Conservation (phyloP, 345 rosid genomes). For the Acer yangbiense region DNA sequence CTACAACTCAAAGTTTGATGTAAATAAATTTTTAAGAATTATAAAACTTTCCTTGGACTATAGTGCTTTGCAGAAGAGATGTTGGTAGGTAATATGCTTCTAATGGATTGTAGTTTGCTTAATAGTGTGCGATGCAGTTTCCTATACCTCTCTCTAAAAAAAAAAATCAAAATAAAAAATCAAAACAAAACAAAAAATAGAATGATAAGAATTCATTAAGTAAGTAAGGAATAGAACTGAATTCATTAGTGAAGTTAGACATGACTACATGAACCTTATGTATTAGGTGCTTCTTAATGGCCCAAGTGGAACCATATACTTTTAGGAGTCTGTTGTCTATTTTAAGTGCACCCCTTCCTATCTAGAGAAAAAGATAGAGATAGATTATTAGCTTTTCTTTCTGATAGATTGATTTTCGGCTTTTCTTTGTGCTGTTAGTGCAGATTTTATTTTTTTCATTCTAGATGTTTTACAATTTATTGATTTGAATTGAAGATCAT, state of each 20-base stretch:
- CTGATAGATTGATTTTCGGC: background rate
- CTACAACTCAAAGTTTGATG: background rate
- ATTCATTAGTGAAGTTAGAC: background rate
- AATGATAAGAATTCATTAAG: background rate
- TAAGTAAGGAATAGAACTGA: background rate
- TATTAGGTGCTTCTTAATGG: background rate
- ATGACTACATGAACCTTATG: background rate
- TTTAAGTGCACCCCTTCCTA: background rate
- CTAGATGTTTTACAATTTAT: background rate
- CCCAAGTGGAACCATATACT: background rate
- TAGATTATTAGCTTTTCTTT: background rate
- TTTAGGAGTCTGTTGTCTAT: background rate
- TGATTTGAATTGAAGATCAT: conserved; percentile 60
- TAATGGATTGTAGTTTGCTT: background rate
- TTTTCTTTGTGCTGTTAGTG: background rate
- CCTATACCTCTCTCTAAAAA: background rate
- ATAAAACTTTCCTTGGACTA: background rate
- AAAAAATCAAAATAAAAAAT: too few relatives aligned
- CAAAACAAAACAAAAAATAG: too few relatives aligned
- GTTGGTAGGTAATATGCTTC: background rate
- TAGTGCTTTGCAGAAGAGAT: background rate
- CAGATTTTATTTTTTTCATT: background rate
- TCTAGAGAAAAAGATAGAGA: background rate
- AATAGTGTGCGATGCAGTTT: background rate
- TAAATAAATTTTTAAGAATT: background rate